Conservation (phyloP, 2,329 filamentous ascomycete genomes). For the Nemania serpens region DNA sequence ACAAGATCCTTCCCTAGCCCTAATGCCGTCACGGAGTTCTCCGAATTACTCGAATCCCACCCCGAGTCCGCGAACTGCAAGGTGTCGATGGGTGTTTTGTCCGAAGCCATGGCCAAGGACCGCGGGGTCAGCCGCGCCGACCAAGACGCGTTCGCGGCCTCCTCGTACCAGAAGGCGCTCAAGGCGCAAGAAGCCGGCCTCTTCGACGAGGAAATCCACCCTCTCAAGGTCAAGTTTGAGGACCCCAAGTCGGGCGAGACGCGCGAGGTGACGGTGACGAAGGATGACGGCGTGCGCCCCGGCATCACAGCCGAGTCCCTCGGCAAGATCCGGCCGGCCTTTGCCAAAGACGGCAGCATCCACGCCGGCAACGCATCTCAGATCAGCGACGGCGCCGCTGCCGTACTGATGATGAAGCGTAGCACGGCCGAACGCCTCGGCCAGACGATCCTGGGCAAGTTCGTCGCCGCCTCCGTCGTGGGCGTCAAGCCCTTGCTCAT, state of each 20-base stretch:
- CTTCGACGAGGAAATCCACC: slow-evolving; percentile 89
- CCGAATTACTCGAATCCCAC: slow-evolving; percentile 80
- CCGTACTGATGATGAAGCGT: slow-evolving; percentile 94
- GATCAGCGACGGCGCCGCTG: slow-evolving; percentile 93
- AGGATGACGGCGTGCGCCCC: slow-evolving; percentile 84
- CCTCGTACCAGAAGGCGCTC: slow-evolving; percentile 86
- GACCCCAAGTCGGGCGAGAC: slow-evolving; percentile 90
- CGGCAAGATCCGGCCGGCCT: slow-evolving; percentile 88
- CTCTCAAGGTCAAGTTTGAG: slow-evolving; percentile 83
- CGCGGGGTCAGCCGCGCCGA: slow-evolving; percentile 69
- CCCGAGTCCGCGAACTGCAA: slow-evolving; percentile 92
- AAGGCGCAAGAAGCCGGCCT: slow-evolving; percentile 86
- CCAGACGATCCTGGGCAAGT: slow-evolving; percentile 91
- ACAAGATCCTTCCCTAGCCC: slow-evolving; percentile 55
- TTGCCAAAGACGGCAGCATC: slow-evolving; percentile 89
- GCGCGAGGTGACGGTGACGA: slow-evolving; percentile 79
- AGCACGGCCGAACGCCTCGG: slow-evolving; percentile 86
- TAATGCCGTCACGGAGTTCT: slow-evolving; percentile 88
- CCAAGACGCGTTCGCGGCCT: slow-evolving; percentile 94
- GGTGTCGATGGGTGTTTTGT: slow-evolving; percentile 93
- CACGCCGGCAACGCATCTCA: slow-evolving; percentile 96
- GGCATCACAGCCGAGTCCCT: slow-evolving; percentile 87
- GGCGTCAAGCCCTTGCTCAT: slow-evolving; percentile 93
- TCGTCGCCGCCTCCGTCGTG: slow-evolving; percentile 80
- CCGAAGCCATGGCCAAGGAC: slow-evolving; percentile 93